Base-by-base conservation (phyloP, 2,329 filamentous ascomycete species). In the Calycina herbarum region DNA sequence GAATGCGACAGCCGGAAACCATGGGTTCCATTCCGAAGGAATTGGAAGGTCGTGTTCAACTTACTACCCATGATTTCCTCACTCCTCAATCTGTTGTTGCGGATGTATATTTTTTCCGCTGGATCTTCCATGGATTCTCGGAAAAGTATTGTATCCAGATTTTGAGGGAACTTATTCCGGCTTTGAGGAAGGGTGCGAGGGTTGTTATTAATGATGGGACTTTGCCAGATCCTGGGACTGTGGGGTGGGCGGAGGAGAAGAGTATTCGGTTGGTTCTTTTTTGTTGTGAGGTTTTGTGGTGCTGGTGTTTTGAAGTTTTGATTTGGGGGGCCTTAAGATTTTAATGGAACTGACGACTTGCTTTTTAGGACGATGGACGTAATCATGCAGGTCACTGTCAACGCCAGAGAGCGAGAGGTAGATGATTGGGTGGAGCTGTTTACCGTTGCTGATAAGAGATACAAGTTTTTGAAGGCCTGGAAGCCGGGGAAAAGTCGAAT, bases 51-150 rank as follows among this genome's bases (percentile, higher is more conserved):
- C 70, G 70, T 24, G 67, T 77, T 15, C 13, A 57, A 3, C 73
- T 76, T 72, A 73, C 75, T 64, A 74, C 70, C 5, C 79, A 84
- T 72, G 77, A 82, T 70, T 80, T 83, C 69, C 81, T 83, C 69
- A 71, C 73, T 7, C 76, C 77, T 7, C 61, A 65, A 62, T 38
- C 64, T 24, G 58, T 60, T 2, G 42, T 69, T 11, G 82, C 79
- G 2, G 61, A 61, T 61, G 63, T 66, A 6, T 65, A 65, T 59
- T 54, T 62, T n/a, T 62, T 62, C 24, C 51, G 64, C 10, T 62
- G 54, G 59, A 59, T 65, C 59, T 62, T 65, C 51, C 64, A 65
- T 20, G 35, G 58, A 2, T 62, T 61, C 38, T 62, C 59, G 27
- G 64, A 65, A 5, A 59, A 62, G 13, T 54, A 62, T 38, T 62